Evolutionary conservation across 257 asterid species (phyloP).

Genomic region (Solanum habrochaites): DNA sequence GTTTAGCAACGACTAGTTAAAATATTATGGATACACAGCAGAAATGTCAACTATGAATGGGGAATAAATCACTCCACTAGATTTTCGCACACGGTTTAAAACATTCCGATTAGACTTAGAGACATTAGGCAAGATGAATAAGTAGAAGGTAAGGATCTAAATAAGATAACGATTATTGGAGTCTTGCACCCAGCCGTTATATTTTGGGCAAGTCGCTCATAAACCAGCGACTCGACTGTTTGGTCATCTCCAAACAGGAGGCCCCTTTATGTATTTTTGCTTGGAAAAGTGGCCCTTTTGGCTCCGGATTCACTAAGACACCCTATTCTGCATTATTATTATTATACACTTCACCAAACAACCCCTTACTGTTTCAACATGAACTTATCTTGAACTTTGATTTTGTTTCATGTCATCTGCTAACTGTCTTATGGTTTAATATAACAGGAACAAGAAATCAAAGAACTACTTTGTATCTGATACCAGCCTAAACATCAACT

Average conservation of each 20-base stretch:
- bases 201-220: not conserved
- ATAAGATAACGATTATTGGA: not conserved
- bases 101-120: not conserved
- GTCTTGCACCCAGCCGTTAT: not conserved
- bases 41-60: not conserved
- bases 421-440: not conserved
- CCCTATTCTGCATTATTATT: no score
- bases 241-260: not conserved
- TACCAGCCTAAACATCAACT: not conserved
- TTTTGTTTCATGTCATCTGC: not conserved
- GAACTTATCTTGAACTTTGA: not conserved
- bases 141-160: not conserved
- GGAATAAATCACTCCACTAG: not conserved
- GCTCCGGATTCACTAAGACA: not conserved
- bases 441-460: not conserved
- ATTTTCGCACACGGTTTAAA: not conserved
- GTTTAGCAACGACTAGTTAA: not conserved
- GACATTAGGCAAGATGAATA: not conserved
- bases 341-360: not conserved
- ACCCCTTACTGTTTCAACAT: not conserved
- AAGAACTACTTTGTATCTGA: not conserved
- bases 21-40: not conserved
- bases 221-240: not conserved
- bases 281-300: not conserved
- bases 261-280: not conserved